Base-by-base conservation (phyloP, 2,329 filamentous ascomycete species). In the Sclerotinia minor region DNA sequence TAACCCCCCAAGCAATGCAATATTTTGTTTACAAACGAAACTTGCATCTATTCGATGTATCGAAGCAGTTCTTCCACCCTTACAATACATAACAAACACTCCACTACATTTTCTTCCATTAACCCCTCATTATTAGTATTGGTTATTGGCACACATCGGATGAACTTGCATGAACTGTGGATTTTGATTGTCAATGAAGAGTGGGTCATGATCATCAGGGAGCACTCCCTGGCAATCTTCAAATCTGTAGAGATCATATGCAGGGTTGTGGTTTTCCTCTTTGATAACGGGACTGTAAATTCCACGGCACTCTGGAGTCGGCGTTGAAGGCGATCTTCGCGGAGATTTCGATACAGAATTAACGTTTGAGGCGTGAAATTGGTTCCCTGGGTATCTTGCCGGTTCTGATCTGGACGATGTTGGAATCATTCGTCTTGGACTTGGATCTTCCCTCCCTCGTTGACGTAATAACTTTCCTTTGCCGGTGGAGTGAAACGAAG, bases 141-240 rank as follows among this genome's bases (percentile, higher is more conserved):
- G 68, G 21, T 65, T 47, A 21, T 35, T 64, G 13, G 45, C 35
- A 24, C 60, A 68, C 65, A 71, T 72, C 52, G 54, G 44, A 49
- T 67, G 68, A 54, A 26, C 55, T 32, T 50, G 63, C 53, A 67
- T 67, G 41, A 70, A 73, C 44, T 65, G 68, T n/a, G 68, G 58
- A 15, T 69, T 67, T 32, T 67, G 67, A n/a, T 60, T 65, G 55
- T 73, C 59, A 60, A 70, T 70, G 50, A 76, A 76, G n/a, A 76
- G 53, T 32, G 75, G 73, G 13, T 64, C 65, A 49, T 72, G 69
- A 32, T 73, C 52, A 54, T 67, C 71, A n/a, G 72, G 61, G 52
- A 72, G 72, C 19, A 75, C 74, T 17, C 73, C 75, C 58, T 75
- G 73, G 13, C 74, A 72, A 65, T 73, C 72, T 50, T 73, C 71